Conservation (phyloP, 179 eudicot species). For the Drosera spatulata region DNA sequence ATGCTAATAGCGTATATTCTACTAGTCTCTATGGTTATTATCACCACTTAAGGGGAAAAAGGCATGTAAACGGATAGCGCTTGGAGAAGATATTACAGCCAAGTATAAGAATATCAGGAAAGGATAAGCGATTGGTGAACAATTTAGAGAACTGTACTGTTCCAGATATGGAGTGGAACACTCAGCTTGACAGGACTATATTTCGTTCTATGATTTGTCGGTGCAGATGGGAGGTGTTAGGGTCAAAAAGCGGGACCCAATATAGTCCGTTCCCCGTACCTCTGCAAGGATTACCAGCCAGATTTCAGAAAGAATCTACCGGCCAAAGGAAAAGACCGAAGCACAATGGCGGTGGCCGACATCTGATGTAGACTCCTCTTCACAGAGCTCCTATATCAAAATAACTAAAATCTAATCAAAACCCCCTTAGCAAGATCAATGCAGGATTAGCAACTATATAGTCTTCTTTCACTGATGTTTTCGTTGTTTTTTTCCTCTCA, state of each 20-base stretch:
- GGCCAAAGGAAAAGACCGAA: neutral
- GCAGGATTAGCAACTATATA: too few relatives aligned
- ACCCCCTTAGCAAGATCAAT: neutral
- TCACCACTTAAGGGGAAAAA: too few relatives aligned
- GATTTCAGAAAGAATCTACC: slow-evolving; percentile 20
- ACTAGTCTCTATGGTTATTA: too few relatives aligned
- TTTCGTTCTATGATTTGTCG: slow-evolving; percentile 4
- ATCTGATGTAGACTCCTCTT: slow-evolving; percentile 1
- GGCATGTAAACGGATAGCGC: too few relatives aligned
- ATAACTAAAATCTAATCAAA: neutral
- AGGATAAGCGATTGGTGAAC: too few relatives aligned
- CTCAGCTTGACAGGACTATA: neutral
- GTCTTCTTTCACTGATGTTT: too few relatives aligned
- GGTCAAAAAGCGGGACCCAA: slow-evolving; percentile 5
- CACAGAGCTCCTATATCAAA: neutral
- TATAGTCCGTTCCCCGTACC: slow-evolving; percentile 14
- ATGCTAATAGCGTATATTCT: too few relatives aligned
- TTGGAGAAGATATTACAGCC: too few relatives aligned
- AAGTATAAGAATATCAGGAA: too few relatives aligned
- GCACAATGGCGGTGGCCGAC: slow-evolving; percentile 4
- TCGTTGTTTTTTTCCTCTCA: too few relatives aligned
- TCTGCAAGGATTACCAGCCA: slow-evolving; percentile 10
- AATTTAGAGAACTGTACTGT: too few relatives aligned
- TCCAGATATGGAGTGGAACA: too few relatives aligned
- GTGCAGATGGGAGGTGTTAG: slow-evolving; percentile 11